A percentile compares a stretch with the other conserved stretches of the same genome.
Evolutionary conservation across 176 grass and related monocot genomes (phyloP).

Genomic region (Phoenix dactylifera): DNA sequence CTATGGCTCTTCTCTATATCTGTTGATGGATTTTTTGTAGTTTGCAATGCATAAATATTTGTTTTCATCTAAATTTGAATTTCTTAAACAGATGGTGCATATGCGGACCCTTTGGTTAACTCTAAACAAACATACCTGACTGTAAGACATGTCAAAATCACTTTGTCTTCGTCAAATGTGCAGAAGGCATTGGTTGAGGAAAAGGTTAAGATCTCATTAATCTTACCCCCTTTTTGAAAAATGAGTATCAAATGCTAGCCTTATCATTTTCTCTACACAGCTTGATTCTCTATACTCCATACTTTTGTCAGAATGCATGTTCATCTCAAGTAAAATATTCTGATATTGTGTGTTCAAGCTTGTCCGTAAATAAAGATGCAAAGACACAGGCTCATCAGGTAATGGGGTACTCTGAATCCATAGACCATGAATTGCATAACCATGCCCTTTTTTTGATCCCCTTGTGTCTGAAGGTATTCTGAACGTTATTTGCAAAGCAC

Average conservation of each 20-base stretch:
- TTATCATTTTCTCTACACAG: neutral
- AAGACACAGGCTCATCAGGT: no score
- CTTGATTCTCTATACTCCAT: neutral
- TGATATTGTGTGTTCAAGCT: neutral
- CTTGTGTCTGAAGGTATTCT: no score
- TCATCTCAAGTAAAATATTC: neutral
- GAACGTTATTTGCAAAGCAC: no score
- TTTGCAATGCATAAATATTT: no score
- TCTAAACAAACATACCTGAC: slow-evolving; percentile 1
- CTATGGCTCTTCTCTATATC: no score
- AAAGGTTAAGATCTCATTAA: slow-evolving; percentile 4
- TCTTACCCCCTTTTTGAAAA: no score
- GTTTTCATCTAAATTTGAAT: slow-evolving; percentile 1
- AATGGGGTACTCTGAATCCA: no score
- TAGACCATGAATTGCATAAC: no score
- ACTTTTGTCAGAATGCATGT: neutral
- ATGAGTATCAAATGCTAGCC: no score
- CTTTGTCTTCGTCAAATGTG: slow-evolving; percentile 15
- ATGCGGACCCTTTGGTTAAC: slow-evolving; percentile 13
- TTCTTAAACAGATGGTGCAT: slow-evolving; percentile 22
- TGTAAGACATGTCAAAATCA: slow-evolving; percentile 1
- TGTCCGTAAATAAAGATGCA: no score
- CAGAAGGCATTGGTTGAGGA: slow-evolving; percentile 12
- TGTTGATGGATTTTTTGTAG: no score
- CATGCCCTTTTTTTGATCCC: no score